Conservation (phyloP, 2,329 filamentous ascomycete species). For the Calonectria crousiana region DNA sequence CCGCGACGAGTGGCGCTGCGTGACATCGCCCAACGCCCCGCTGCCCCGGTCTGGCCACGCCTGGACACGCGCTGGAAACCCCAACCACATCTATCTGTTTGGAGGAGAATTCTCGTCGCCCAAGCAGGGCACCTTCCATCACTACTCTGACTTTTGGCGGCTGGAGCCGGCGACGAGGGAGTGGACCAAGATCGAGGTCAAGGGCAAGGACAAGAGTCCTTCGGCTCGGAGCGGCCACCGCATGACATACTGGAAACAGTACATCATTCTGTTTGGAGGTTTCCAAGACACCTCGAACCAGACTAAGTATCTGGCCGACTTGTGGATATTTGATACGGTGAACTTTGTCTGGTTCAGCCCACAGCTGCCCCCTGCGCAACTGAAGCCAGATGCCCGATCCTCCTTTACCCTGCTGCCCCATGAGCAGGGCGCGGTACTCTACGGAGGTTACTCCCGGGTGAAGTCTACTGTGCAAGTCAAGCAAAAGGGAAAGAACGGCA, state of each 20-base stretch:
- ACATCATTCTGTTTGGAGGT: constrained; percentile 94
- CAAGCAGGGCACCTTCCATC: constrained; percentile 98
- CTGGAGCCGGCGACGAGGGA: constrained; percentile 87
- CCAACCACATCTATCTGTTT: constrained; percentile 89
- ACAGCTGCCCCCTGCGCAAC: constrained; percentile 78
- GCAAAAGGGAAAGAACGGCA: constrained; percentile 66
- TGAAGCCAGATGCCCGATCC: constrained; percentile 90
- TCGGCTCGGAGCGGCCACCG: constrained; percentile 91
- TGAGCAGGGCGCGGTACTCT: constrained; percentile 89
- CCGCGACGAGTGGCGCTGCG: constrained; percentile 88
- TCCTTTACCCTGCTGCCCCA: constrained; percentile 94
- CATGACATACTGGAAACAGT: constrained; percentile 98
- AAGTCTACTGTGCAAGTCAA: constrained; percentile 78
- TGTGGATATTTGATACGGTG: constrained; percentile 95
- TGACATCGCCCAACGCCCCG: constrained; percentile 92
- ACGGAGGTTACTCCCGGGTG: constrained; percentile 92
- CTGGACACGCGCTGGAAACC: constrained; percentile 90
- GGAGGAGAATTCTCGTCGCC: constrained; percentile 97
- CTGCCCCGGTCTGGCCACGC: constrained; percentile 93
- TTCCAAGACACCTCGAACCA: constrained; percentile 97
- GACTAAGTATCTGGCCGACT: constrained; percentile 91
- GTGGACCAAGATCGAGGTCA: constrained; percentile 89
- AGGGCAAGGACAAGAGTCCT: constrained; percentile 82
- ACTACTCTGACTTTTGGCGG: constrained; percentile 99
- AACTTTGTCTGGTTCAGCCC: constrained; percentile 89